Evolutionary conservation across 2,329 filamentous ascomycete genomes (phyloP).

Genomic region (Fonsecaea pugnacius): DNA sequence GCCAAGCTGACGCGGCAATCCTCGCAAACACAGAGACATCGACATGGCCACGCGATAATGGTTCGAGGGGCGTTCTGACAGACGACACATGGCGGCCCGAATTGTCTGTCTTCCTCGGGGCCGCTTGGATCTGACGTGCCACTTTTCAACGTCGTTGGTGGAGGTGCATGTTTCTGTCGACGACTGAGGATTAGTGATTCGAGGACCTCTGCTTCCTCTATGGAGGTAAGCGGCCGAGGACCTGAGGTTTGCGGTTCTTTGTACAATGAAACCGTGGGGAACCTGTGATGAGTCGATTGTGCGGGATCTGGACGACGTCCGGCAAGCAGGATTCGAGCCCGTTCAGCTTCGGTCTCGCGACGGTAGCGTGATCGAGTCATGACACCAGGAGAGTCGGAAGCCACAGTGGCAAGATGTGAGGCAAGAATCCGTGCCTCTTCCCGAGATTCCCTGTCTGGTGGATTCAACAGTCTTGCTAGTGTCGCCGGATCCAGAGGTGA

Average conservation of each 20-base stretch:
- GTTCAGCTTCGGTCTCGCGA: constrained; percentile 68
- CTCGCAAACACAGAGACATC: constrained; percentile 91
- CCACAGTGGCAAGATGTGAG: constrained; percentile 65
- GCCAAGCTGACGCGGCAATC: constrained; percentile 91
- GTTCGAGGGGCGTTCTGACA: constrained; percentile 85
- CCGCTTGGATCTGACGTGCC: constrained; percentile 11
- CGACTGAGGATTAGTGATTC: constrained; percentile 64
- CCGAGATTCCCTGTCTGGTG: constrained; percentile 74
- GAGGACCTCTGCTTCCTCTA: constrained; percentile 63
- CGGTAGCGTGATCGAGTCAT: constrained; percentile 82
- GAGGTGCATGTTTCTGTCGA: constrained; percentile 45
- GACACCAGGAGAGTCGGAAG: constrained; percentile 49
- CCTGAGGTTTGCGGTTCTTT: constrained; percentile 20
- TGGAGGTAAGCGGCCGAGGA: constrained; percentile 45
- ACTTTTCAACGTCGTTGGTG: constrained; percentile 15
- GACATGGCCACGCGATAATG: constrained; percentile 94
- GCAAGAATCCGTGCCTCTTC: constrained; percentile 81
- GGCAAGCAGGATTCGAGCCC: constrained; percentile 68
- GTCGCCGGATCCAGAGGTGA: constrained; percentile 67
- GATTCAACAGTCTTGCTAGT: constrained; percentile 80
- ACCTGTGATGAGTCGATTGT: constrained; percentile 33
- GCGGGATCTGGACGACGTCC: constrained; percentile 42
- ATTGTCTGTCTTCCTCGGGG: constrained; percentile 47
- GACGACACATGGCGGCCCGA: constrained; percentile 84
- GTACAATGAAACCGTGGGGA: constrained; percentile 49